Percentiles rank a stretch among this genome's conserved stretches.
Evolutionary conservation across 2,329 filamentous ascomycete genomes (phyloP).

Genomic region (Nemania sp.): DNA sequence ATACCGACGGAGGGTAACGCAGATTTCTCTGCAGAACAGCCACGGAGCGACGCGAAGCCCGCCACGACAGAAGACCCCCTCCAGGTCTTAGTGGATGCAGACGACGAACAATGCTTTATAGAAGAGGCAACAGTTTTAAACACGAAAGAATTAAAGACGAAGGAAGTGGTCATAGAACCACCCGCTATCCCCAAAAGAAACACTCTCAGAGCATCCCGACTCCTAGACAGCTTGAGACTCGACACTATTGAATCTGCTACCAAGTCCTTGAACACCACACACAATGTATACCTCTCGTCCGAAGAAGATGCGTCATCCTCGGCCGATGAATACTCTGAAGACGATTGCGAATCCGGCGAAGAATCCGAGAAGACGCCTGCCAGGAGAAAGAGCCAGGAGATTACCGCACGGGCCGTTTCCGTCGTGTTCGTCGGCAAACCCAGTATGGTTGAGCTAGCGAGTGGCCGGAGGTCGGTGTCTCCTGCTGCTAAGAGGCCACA

Average conservation of each 20-base stretch:
- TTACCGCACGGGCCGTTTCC: conserved; percentile 61
- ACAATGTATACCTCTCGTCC: conserved; percentile 66
- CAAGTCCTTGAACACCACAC: conserved; percentile 50
- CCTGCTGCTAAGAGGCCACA: conserved; percentile 44
- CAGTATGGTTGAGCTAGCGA: conserved; percentile 55
- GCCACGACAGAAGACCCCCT: conserved; percentile 30
- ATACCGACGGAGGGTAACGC: conserved; percentile 16
- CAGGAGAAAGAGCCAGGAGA: conserved; percentile 52
- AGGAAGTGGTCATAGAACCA: conserved; percentile 35
- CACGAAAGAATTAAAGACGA: conserved; percentile 32
- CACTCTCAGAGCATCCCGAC: conserved; percentile 51
- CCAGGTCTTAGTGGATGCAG: conserved; percentile 34
- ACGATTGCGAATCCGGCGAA: conserved; percentile 52
- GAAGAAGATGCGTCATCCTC: conserved; percentile 68
- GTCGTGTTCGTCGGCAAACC: conserved; percentile 64
- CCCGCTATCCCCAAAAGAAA: conserved; percentile 57
- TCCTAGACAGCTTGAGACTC: conserved; percentile 47
- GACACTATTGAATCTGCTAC: conserved; percentile 38
- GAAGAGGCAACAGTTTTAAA: conserved; percentile 37
- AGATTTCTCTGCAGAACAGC: conserved; percentile 21
- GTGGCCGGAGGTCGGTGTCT: conserved; percentile 48
- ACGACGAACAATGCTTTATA: conserved; percentile 36
- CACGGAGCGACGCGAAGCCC: conserved; percentile 28
- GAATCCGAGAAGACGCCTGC: conserved; percentile 31
- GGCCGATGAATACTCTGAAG: conserved; percentile 62